phyloP scores from a whole-genome alignment of 2,329 filamentous ascomycete genomes.

The Diaporthe sp. region DNA sequence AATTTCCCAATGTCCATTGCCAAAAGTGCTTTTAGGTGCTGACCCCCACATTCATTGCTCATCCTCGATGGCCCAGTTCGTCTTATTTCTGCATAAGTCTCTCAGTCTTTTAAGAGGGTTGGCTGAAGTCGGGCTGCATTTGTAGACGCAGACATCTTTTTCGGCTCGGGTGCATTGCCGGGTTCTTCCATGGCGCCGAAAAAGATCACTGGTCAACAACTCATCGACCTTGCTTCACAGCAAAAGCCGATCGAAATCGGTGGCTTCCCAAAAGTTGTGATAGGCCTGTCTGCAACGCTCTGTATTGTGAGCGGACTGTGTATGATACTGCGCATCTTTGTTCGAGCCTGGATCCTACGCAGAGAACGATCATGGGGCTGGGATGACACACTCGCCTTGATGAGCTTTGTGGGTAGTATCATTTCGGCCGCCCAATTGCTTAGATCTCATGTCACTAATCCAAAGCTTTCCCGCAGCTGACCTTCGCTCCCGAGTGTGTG shows the following conservation, averaged over 20 bases:
- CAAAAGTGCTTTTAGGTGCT: background rate
- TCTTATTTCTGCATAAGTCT: background rate
- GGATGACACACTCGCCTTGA: constrained; percentile 23
- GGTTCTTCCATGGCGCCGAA: background rate
- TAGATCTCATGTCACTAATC: too few relatives aligned
- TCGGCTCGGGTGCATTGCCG: background rate
- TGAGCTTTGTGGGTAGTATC: constrained; percentile 25
- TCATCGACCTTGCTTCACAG: constrained; percentile 18
- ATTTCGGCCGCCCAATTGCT: too few relatives aligned
- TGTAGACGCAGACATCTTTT: too few relatives aligned
- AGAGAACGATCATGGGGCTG: constrained; percentile 5
- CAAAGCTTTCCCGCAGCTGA: background rate
- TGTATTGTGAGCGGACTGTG: background rate
- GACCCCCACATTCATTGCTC: background rate
- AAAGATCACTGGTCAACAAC: background rate
- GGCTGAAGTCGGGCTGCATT: background rate
- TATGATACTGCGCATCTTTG: background rate
- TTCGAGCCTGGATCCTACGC: background rate
- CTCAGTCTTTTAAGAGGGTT: too few relatives aligned
- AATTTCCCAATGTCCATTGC: background rate
- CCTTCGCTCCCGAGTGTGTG: constrained; percentile 6
- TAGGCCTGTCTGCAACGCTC: background rate
- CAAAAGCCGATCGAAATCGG: background rate
- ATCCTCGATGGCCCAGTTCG: background rate
- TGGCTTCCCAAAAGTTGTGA: background rate